phyloP scores from a whole-genome alignment of 1,139 yeast species.

The Protomyces inouyei region DNA sequence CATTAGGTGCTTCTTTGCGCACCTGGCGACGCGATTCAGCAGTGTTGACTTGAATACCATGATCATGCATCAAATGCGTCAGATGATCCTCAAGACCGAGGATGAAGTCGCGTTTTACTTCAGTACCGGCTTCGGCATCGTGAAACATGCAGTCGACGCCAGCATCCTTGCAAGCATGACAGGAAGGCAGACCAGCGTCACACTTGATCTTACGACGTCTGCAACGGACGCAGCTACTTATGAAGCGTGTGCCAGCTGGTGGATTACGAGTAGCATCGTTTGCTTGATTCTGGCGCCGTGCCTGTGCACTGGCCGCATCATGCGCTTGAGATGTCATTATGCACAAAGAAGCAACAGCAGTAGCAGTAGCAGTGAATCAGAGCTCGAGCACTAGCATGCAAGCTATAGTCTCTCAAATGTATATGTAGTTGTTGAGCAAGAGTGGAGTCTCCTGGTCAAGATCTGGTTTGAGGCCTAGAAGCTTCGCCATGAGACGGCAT shows the following conservation, averaged over 20 bases:
- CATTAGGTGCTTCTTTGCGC: neutral
- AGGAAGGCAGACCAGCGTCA: constrained; percentile 76
- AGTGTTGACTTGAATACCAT: neutral
- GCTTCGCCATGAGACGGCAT: too few species aligned
- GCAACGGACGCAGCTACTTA: constrained; percentile 71
- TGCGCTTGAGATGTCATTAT: too few species aligned
- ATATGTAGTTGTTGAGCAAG: too few species aligned
- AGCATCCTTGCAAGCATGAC: constrained; percentile 64
- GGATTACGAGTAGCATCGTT: constrained; percentile 23
- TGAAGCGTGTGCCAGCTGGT: constrained; percentile 24
- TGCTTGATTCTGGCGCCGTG: constrained; percentile 22
- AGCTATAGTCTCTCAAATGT: too few species aligned
- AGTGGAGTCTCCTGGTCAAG: too few species aligned
- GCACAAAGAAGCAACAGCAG: too few species aligned
- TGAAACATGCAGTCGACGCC: constrained; percentile 61
- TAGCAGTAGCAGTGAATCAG: too few species aligned
- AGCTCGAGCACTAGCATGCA: too few species aligned
- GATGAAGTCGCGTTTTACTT: constrained; percentile 54
- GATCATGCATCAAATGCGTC: constrained; percentile 8
- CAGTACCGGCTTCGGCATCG: constrained; percentile 87
- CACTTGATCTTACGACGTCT: constrained; percentile 74
- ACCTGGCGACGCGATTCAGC: neutral
- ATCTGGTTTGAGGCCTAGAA: too few species aligned
- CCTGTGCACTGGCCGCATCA: neutral
- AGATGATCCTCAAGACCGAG: constrained; percentile 20